These are phyloP conservation scores for Podospora appendiculata DNA, from an alignment of 495 filamentous ascomycete species.

Conservation along the genomic window DNA sequence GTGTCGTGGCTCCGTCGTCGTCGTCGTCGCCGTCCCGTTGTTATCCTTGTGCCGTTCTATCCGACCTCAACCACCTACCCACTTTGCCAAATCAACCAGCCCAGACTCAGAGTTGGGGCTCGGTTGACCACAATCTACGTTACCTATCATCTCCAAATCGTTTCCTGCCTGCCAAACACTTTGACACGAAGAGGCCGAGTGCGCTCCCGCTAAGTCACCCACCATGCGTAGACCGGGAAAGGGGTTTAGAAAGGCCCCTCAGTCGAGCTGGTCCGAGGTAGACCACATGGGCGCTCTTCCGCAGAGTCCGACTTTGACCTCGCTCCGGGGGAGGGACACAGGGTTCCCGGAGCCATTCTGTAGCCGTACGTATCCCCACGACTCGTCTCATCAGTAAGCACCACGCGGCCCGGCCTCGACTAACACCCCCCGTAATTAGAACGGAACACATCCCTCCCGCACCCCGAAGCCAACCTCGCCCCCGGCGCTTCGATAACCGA, in stretches of 20 bases:
- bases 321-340: constrained; percentile 19
- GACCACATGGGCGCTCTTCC: constrained; percentile 14
- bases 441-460: constrained; percentile 27
- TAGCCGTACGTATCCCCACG: constrained; percentile 13
- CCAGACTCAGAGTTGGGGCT: not conserved
- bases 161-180: not conserved
- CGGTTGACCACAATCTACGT: not conserved
- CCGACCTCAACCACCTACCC: not conserved
- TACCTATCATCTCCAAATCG: not conserved
- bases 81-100: too few relatives aligned
- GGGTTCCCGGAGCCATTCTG: constrained; percentile 29
- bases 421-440: constrained; percentile 6
- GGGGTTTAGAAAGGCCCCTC: constrained; percentile 7
- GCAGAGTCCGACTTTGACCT: constrained; percentile 11
- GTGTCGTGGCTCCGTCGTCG: too few relatives aligned
- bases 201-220: not conserved
- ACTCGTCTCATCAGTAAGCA: not conserved
- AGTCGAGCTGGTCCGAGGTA: constrained; percentile 8
- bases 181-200: not conserved
- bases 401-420: not conserved
- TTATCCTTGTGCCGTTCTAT: not conserved
- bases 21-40: not conserved
- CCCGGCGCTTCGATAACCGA: constrained; percentile 25
- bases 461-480: constrained; percentile 26
- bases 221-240: constrained; percentile 18